A percentile compares a stretch with the other conserved stretches of the same genome.
Conservation (phyloP, 768 basidiomycete species). For the Kondoa subrosea region DNA sequence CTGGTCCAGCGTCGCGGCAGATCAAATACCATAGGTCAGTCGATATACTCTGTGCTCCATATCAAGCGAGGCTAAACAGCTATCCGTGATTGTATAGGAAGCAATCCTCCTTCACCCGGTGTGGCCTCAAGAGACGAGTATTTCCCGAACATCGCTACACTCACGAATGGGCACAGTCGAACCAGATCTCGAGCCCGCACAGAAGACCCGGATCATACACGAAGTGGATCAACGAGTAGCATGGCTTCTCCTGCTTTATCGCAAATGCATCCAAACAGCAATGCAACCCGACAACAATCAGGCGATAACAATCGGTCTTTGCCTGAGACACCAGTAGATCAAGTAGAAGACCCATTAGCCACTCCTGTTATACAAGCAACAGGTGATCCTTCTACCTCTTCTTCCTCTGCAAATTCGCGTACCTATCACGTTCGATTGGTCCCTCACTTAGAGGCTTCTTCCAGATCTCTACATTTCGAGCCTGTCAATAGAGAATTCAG, state of each 20-base stretch:
- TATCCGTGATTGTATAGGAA: not conserved
- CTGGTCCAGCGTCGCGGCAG: not conserved
- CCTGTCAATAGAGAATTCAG: slow-evolving; percentile 72
- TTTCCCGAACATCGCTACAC: not conserved
- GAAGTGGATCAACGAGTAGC: too few relatives aligned
- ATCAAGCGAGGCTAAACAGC: not conserved
- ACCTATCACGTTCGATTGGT: slow-evolving; percentile 64
- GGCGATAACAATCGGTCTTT: not conserved
- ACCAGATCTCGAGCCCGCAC: too few relatives aligned
- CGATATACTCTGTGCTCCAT: not conserved
- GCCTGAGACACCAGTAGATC: not conserved
- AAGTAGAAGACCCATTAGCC: not conserved
- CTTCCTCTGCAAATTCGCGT: slow-evolving; percentile 8
- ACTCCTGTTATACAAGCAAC: too few relatives aligned
- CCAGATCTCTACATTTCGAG: slow-evolving; percentile 77
- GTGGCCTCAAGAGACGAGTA: not conserved
- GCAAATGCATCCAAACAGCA: too few relatives aligned
- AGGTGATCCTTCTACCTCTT: not conserved
- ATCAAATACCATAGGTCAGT: not conserved
- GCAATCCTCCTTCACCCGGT: not conserved
- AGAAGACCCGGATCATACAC: too few relatives aligned
- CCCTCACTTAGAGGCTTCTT: slow-evolving; percentile 68
- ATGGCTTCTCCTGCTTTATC: too few relatives aligned
- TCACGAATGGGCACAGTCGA: not conserved
- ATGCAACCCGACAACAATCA: too few relatives aligned